Conservation (phyloP, 2,329 filamentous ascomycete species). For the Colletotrichum sp. region DNA sequence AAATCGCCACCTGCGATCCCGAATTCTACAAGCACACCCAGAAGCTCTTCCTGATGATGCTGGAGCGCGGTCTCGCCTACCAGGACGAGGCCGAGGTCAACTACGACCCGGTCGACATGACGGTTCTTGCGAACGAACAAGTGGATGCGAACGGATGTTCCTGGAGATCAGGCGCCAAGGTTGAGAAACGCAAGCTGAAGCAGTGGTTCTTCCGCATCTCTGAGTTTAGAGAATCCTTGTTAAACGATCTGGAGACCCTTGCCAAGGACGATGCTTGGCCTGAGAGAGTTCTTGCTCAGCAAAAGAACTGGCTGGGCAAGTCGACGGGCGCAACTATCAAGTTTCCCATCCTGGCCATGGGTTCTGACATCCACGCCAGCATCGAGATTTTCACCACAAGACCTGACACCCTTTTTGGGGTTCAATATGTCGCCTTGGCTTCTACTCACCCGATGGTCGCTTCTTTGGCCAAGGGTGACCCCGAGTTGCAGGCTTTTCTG, state of each 20-base stretch:
- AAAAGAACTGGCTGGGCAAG: constrained; percentile 87
- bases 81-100: constrained; percentile 86
- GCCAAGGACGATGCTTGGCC: constrained; percentile 74
- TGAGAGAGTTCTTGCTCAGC: constrained; percentile 81
- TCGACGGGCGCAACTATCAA: constrained; percentile 75
- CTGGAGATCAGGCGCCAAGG: constrained; percentile 86
- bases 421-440: constrained; percentile 83
- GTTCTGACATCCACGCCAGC: constrained; percentile 44
- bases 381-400: constrained; percentile 84
- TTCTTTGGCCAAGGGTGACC: constrained; percentile 62
- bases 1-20: constrained; percentile 84
- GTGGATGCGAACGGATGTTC: constrained; percentile 86
- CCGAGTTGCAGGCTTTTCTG: constrained; percentile 71
- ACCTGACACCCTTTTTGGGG: constrained; percentile 85
- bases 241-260: constrained; percentile 73
- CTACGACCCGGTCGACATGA: constrained; percentile 88
- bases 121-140: constrained; percentile 90
- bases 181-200: constrained; percentile 78
- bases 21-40: constrained; percentile 91
- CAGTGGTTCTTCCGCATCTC: constrained; percentile 94
- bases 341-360: constrained; percentile 64
- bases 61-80: constrained; percentile 78
- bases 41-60: constrained; percentile 79
- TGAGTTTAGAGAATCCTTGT: constrained; percentile 73
- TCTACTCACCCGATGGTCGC: constrained; percentile 73